Evolutionary conservation across 2,329 filamentous ascomycete genomes (phyloP).

Genomic region (Hyphodiscus sp.): DNA sequence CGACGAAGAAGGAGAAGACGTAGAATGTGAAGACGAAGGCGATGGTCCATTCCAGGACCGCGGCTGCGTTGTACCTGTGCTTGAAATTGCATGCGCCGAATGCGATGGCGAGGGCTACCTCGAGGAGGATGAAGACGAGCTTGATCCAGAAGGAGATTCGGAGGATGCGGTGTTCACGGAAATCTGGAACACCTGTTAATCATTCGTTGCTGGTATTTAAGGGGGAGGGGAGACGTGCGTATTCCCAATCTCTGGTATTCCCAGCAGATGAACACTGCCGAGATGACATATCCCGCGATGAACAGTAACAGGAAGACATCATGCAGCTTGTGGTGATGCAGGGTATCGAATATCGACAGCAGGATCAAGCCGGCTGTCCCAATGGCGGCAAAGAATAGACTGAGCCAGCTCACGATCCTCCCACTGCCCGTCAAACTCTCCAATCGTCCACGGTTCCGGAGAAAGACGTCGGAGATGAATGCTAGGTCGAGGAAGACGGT

Average conservation of each 20-base stretch:
- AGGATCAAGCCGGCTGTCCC: constrained; percentile 78
- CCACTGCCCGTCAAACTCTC: constrained; percentile 61
- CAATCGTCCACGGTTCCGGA: constrained; percentile 75
- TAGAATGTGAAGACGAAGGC: constrained; percentile 83
- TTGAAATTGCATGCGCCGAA: constrained; percentile 56
- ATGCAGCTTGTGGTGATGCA: constrained; percentile 60
- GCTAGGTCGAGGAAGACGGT: constrained; percentile 75
- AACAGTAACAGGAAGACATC: constrained; percentile 75
- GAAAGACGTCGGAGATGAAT: constrained; percentile 76
- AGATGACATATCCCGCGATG: constrained; percentile 75
- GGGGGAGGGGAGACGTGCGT: constrained; percentile 36
- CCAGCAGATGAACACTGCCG: constrained; percentile 78
- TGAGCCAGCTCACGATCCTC: constrained; percentile 54
- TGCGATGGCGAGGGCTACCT: constrained; percentile 64
- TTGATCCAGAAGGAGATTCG: constrained; percentile 79
- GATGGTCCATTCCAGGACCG: constrained; percentile 71
- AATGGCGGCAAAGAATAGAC: constrained; percentile 61
- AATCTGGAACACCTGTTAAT: no score
- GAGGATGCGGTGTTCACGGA: constrained; percentile 67
- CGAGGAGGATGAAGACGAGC: constrained; percentile 71
- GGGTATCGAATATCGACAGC: constrained; percentile 79
- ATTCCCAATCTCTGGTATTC: constrained; percentile 84
- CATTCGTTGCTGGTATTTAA: no score
- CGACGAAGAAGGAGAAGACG: constrained; percentile 75
- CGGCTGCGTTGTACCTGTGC: constrained; percentile 56